phyloP scores from a whole-genome alignment of 345 rosid genomes.

The Euphorbia pulcherrima region DNA sequence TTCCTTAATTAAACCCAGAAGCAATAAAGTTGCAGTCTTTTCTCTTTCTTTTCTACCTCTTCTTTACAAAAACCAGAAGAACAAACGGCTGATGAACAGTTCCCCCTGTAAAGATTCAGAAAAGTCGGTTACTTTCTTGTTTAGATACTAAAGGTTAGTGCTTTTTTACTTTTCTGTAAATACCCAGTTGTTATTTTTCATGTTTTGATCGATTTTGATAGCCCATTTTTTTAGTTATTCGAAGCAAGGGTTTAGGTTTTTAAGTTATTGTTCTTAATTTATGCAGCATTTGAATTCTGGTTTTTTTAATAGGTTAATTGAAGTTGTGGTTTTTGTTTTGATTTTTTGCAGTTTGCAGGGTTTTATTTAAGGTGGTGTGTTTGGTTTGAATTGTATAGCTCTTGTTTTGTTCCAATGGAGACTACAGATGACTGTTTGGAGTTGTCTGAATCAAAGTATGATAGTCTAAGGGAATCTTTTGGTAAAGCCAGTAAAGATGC shows the following conservation, averaged over 20 bases:
- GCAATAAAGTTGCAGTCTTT: too few species aligned
- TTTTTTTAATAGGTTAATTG: background rate
- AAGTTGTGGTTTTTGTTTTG: background rate
- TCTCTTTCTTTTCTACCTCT: too few species aligned
- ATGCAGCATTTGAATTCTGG: background rate
- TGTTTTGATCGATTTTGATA: background rate
- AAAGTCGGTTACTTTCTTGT: background rate
- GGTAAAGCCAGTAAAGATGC: slow-evolving; percentile 25
- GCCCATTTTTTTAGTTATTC: background rate
- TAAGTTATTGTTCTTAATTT: background rate
- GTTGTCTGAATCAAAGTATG: slow-evolving; percentile 16
- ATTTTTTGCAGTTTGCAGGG: too few species aligned
- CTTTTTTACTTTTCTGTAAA: background rate
- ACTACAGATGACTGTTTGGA: slow-evolving; percentile 4
- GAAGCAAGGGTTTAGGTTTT: background rate
- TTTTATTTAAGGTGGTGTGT: background rate
- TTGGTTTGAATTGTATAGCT: background rate
- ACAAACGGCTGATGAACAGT: too few species aligned
- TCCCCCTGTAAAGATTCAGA: too few species aligned
- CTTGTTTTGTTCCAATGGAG: slow-evolving; percentile 8
- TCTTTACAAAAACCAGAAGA: too few species aligned
- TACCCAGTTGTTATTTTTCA: background rate
- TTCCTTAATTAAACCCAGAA: too few species aligned
- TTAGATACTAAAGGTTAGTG: background rate
- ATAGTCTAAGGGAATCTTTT: slow-evolving; percentile 11